Conservation (phyloP, 495 filamentous ascomycete genomes). For the Penicillium flavigenum region DNA sequence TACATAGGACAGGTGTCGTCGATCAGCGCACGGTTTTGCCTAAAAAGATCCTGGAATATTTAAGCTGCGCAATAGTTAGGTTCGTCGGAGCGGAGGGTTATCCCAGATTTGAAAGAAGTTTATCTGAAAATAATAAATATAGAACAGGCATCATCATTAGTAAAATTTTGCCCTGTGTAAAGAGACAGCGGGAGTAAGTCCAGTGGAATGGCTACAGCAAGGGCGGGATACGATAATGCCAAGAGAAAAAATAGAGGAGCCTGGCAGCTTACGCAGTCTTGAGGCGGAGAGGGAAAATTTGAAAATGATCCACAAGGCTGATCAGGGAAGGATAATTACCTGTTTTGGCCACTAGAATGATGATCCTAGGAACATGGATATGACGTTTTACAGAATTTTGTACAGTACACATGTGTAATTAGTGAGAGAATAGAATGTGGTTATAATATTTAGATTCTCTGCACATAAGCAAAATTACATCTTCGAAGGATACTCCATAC, state of each 20-base stretch:
- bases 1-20: background rate
- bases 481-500: background rate
- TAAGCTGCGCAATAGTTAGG: background rate
- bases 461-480: background rate
- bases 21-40: background rate
- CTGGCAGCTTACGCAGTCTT: conserved; percentile 17
- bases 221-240: conserved; percentile 11
- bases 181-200: background rate
- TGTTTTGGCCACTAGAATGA: conserved; percentile 15
- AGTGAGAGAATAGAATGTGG: no score
- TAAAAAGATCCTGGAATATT: background rate
- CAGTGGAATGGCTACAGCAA: background rate
- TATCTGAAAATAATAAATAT: conserved; percentile 19
- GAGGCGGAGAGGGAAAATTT: conserved; percentile 9
- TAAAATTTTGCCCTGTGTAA: background rate
- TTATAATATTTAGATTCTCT: no score
- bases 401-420: no score
- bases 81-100: conserved; percentile 4
- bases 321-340: conserved; percentile 7
- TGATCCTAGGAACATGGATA: conserved; percentile 21
- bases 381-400: background rate
- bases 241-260: conserved; percentile 25
- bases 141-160: conserved; percentile 14
- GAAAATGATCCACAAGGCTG: conserved; percentile 25
- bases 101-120: conserved; percentile 14